These are phyloP conservation scores for Ustilago lituana DNA, from an alignment of 1,284 basidiomycete species.

Conservation along the genomic window DNA sequence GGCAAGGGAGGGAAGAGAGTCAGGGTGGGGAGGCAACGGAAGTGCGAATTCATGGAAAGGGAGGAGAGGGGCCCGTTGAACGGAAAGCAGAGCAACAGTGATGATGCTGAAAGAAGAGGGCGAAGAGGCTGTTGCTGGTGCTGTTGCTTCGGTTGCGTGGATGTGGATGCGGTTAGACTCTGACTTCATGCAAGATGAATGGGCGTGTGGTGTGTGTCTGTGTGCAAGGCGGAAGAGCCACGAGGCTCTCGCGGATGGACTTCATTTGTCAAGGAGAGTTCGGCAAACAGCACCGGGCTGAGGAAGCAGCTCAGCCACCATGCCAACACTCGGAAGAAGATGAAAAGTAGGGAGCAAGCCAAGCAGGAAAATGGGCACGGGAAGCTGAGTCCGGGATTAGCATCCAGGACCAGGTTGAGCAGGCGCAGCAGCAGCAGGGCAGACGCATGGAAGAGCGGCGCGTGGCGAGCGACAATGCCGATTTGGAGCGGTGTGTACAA, in stretches of 20 bases:
- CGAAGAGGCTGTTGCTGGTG: constrained; percentile 4
- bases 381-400: no score
- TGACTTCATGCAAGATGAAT: constrained; percentile 17
- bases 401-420: no score
- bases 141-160: constrained; percentile 1
- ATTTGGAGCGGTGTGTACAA: no score
- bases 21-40: constrained; percentile 1
- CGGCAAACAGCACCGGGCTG: constrained; percentile 15
- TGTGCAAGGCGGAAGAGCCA: constrained; percentile 18
- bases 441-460: constrained; percentile 5
- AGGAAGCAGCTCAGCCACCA: constrained; percentile 7
- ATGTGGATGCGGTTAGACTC: constrained; percentile 8
- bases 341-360: background rate
- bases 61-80: constrained; percentile 29
- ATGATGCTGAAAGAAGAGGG: constrained; percentile 17
- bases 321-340: constrained; percentile 8
- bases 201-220: no score
- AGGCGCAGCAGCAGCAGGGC: no score
- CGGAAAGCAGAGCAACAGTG: constrained; percentile 22
- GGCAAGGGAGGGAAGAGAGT: background rate
- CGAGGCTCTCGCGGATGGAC: constrained; percentile 11
- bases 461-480: constrained; percentile 2
- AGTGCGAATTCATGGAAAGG: background rate
- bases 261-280: constrained; percentile 18
- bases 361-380: no score